A percentile compares a stretch with the other conserved stretches of the same genome.
These are phyloP conservation scores for Aspergillus pseudoglaucus DNA, from an alignment of 2,329 filamentous ascomycete species.

Conservation along the genomic window DNA sequence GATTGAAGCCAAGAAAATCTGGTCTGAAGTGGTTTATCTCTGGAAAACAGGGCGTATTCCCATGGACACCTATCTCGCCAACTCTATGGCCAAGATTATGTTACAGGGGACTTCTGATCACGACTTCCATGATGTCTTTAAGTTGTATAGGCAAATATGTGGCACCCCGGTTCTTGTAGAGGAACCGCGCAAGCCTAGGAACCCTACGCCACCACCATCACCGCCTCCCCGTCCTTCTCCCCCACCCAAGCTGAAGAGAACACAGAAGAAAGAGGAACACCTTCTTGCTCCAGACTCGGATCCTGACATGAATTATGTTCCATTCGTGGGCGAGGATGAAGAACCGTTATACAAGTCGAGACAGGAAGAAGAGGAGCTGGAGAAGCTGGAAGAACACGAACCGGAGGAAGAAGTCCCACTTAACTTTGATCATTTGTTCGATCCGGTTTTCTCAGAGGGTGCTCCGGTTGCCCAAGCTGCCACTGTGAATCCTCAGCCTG, in stretches of 20 bases:
- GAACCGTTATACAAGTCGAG: slow-evolving; percentile 15
- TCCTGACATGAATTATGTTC: slow-evolving; percentile 18
- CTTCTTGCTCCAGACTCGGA: not conserved
- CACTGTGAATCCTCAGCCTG: not conserved
- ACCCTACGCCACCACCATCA: slow-evolving; percentile 1
- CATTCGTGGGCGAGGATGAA: slow-evolving; percentile 23
- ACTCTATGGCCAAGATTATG: slow-evolving; percentile 74
- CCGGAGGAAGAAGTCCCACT: slow-evolving; percentile 21
- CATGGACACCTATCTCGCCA: slow-evolving; percentile 73
- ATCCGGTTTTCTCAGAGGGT: slow-evolving; percentile 18
- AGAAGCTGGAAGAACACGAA: slow-evolving; percentile 7
- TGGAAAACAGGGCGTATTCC: slow-evolving; percentile 66
- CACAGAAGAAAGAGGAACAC: not conserved
- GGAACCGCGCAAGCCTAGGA: slow-evolving; percentile 15
- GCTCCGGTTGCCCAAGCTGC: not conserved
- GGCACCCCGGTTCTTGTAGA: slow-evolving; percentile 49
- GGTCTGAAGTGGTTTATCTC: slow-evolving; percentile 69
- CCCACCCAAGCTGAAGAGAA: not conserved
- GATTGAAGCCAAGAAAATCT: slow-evolving; percentile 64
- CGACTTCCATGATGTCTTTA: slow-evolving; percentile 66
- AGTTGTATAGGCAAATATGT: slow-evolving; percentile 76
- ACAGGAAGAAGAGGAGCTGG: slow-evolving; percentile 5
- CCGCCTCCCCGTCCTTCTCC: too few species aligned
- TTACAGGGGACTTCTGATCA: slow-evolving; percentile 53
- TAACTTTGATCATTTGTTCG: slow-evolving; percentile 31